Conservation (phyloP, 2,329 filamentous ascomycete genomes). For the Zasmidium citrigriseum region DNA sequence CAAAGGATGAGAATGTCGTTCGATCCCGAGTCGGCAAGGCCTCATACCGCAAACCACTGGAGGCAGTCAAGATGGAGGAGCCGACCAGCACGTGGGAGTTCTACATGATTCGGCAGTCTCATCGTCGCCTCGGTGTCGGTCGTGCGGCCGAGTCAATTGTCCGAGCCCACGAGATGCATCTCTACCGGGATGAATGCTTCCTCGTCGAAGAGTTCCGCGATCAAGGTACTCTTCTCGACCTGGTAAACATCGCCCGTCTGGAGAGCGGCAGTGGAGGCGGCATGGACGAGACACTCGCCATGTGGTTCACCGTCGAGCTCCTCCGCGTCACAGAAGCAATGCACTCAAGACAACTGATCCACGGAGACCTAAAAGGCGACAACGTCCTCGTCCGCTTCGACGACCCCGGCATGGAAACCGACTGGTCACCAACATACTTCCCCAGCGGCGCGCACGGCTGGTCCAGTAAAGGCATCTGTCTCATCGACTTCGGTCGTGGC, state of each 20-base stretch:
- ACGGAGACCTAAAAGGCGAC: constrained; percentile 93
- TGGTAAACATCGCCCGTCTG: constrained; percentile 81
- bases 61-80: constrained; percentile 93
- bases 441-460: constrained; percentile 76
- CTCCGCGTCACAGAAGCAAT: constrained; percentile 86
- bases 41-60: constrained; percentile 60
- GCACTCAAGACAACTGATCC: constrained; percentile 75
- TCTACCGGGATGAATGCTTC: constrained; percentile 88
- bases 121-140: constrained; percentile 68
- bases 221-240: constrained; percentile 90
- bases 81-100: constrained; percentile 93
- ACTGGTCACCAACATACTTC: constrained; percentile 66
- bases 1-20: constrained; percentile 45
- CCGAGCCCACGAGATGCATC: constrained; percentile 83
- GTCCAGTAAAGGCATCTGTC: constrained; percentile 73
- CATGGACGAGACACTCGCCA: constrained; percentile 87
- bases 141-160: constrained; percentile 78
- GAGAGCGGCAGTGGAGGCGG: constrained; percentile 59
- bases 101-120: constrained; percentile 84
- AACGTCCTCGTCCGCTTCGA: constrained; percentile 91
- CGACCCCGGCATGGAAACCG: constrained; percentile 39
- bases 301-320: constrained; percentile 94
- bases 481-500: constrained; percentile 93
- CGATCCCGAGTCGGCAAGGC: constrained; percentile 62
- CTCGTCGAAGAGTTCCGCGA: constrained; percentile 83